Conservation (phyloP, 495 filamentous ascomycete species). For the Durotheca rogersii region DNA sequence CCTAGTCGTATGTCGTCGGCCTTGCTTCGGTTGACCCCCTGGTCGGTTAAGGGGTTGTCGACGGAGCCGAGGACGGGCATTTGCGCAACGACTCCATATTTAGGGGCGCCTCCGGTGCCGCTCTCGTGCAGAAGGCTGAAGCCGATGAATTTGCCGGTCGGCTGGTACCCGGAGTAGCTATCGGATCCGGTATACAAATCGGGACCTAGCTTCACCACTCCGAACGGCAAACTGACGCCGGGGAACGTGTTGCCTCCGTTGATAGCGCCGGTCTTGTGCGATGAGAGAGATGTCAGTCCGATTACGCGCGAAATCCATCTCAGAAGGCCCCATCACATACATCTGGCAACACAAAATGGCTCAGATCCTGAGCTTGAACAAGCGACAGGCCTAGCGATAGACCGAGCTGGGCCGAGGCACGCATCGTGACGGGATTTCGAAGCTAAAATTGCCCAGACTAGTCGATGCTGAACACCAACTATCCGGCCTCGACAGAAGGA, state of each 20-base stretch:
- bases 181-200: constrained; percentile 61
- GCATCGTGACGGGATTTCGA: constrained; percentile 17
- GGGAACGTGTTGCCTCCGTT: constrained; percentile 70
- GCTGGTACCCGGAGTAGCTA: constrained; percentile 65
- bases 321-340: constrained; percentile 17
- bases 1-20: constrained; percentile 60
- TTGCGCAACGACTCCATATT: constrained; percentile 71
- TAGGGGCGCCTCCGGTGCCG: constrained; percentile 72
- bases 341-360: constrained; percentile 25
- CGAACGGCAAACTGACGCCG: constrained; percentile 63
- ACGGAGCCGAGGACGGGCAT: constrained; percentile 57
- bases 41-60: constrained; percentile 60
- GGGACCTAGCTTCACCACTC: constrained; percentile 70
- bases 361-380: constrained; percentile 12
- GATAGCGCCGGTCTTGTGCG: constrained; percentile 42
- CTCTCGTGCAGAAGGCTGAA: constrained; percentile 76
- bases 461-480: constrained; percentile 8
- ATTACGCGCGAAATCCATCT: neutral
- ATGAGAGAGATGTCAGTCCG: constrained; percentile 1
- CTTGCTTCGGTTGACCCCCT: constrained; percentile 50
- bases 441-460: constrained; percentile 11
- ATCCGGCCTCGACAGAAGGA: too few relatives aligned
- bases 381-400: constrained; percentile 10
- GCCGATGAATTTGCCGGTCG: constrained; percentile 61
- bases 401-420: constrained; percentile 5